Conservation (phyloP, 352 stramenopile species). For the Salisapilia sapeloensis region DNA sequence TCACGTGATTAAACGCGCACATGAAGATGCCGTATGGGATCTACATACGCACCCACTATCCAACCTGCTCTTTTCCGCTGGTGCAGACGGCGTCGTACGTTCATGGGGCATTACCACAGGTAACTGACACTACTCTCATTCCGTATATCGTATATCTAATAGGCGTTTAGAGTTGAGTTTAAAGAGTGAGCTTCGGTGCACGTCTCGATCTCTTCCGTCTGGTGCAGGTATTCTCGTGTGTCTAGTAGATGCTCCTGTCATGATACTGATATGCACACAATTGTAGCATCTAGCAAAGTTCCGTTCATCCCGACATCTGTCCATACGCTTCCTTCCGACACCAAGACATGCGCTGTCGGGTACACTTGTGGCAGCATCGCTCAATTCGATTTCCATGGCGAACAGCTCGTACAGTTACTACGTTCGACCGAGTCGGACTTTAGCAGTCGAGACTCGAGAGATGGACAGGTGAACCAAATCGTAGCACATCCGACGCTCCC, state of each 20-base stretch:
- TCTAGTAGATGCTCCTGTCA: no score
- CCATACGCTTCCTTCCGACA: constrained; percentile 46
- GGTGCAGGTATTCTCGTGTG: no score
- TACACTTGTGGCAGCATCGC: constrained; percentile 55
- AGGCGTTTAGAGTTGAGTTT: constrained; percentile 34
- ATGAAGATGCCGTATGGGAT: constrained; percentile 73
- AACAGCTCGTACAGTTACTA: constrained; percentile 60
- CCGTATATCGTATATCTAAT: background rate
- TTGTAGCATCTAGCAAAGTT: constrained; percentile 21
- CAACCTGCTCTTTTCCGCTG: constrained; percentile 68
- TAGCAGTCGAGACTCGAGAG: constrained; percentile 20
- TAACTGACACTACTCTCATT: constrained; percentile 7
- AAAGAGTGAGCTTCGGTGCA: constrained; percentile 55
- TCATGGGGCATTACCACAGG: constrained; percentile 63
- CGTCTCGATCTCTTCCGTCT: no score
- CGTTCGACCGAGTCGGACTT: constrained; percentile 48
- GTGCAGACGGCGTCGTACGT: constrained; percentile 57
- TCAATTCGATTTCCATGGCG: constrained; percentile 61
- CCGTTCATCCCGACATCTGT: constrained; percentile 56
- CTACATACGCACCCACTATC: constrained; percentile 67
- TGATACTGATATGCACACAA: background rate
- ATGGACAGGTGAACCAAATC: constrained; percentile 52
- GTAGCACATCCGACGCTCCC: constrained; percentile 70
- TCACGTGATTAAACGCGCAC: constrained; percentile 48
- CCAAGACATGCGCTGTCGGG: constrained; percentile 63